Base-by-base conservation (phyloP, 2,329 filamentous ascomycete genomes). In the Trichoderma polysporum region DNA sequence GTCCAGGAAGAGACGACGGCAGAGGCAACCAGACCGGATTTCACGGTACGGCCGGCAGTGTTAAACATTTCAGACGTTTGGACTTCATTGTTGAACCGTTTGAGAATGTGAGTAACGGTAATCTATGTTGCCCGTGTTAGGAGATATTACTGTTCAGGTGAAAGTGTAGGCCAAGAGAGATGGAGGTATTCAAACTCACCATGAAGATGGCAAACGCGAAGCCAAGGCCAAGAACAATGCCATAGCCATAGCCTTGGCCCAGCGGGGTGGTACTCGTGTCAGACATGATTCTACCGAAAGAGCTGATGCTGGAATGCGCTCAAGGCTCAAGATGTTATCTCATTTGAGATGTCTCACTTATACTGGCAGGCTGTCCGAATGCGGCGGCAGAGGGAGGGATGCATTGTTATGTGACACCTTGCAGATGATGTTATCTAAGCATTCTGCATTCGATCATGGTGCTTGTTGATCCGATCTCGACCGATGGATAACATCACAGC, bases 1-100 rank as follows among this genome's bases (percentile, higher is more conserved):
- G 93, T 97, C 93, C 94, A 97, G 5, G 90, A 93, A 17, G 91
- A 94, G 3, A 97, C 92, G n/a, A 97, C 93, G 17, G 93, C 93
- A 5, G 92, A 91, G 12, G 92, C 91, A 0, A 97, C 92, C 15
- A 97, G 84, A 50, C 93, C 94, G 9, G 92, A 93, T 76, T 97
- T 97, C 71, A 97, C 92, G 1, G 91, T 93, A 69, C 94, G 85
- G 19, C 93, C 93, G 58, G 93, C 93, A 0, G 93, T 97, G 70
- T 86, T 93, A 83, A 97, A 97, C 87, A 93, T 95, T 80, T 97
- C 93, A 0, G 91, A 94, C 0, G 94, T 97, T 77, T 97, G 93
- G 3, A 94, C 82, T 77, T 95, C 93, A 58, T 78, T 76, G 71
- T 80, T 80, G 72, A 79, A 87, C 75, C 88, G 82, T 74, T 89